Evolutionary conservation across 192 early-diverging fungal genomes (phyloP), one percentile per base, ranked within the genome.

Genomic region (Haplosporangium gracile): DNA sequence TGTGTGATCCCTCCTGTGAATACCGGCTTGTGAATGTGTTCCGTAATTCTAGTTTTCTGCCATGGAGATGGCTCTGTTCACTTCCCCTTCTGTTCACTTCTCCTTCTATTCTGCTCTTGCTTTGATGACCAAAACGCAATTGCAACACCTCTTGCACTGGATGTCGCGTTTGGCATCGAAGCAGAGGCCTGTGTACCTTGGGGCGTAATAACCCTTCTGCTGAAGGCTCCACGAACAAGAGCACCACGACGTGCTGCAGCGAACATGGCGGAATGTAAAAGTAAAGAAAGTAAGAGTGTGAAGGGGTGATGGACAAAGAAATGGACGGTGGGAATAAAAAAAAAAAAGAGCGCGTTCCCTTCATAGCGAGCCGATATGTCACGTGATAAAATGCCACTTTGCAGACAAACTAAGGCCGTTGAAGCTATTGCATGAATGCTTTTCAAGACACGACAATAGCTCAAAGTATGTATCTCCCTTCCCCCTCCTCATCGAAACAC

Each of bases 191-290:
- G 24, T 65, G 55, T 60, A 65, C 60, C 60, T 65, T 65, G 60
- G 10, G 60, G 60, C 11, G 29, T 29, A 65, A 65, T 65, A 29
- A 65, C 8, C 29, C 60, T 65, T 11, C 26, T 65, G 13, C 10
- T 32, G 29, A 65, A 65, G 29, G 60, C 60, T 32, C 60, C 60
- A 32, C 60, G 60, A 1, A 32, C 60, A 65, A 65, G 2, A 29
- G 60, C 29, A 29, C 60, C 60, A 65, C 60, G 60, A 32, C 29
- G 60, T 65, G 29, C 60, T 65, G 60, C 60, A n/a, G 60, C 60
- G 26, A 65, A 65, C 60, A 65, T 65, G 60, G 60, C 60, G 29
- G 10, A 32, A 51, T 51, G 49, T 51, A 51, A 60, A 60, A 11
- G 60, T 65, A 13, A 32, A 26, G 10, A 65, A 65, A 13, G 60